These are phyloP conservation scores for Pichia gijzeniarum DNA, from an alignment of 805 yeast species.

Conservation along the genomic window DNA sequence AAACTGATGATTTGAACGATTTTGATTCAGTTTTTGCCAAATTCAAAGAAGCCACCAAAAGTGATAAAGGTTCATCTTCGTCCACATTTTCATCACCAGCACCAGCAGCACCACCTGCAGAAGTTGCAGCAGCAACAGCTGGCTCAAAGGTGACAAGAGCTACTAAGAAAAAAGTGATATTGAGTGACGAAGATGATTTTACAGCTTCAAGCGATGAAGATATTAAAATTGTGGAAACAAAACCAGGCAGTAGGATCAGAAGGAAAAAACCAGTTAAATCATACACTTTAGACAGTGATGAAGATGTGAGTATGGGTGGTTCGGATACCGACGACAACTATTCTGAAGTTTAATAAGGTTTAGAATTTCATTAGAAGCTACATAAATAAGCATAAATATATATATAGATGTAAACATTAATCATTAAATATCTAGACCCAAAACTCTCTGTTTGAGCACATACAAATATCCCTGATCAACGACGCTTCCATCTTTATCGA, in stretches of 20 bases:
- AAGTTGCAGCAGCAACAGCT: conserved; percentile 1
- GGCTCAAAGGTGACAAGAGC: conserved; percentile 3
- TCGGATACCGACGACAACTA: conserved; percentile 13
- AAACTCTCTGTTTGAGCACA: conserved; percentile 6
- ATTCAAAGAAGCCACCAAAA: conserved; percentile 5
- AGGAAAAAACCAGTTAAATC: conserved; percentile 10
- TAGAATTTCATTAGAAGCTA: too few species aligned
- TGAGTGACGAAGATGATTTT: too few species aligned
- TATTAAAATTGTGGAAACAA: background rate
- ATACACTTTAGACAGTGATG: conserved; percentile 17
- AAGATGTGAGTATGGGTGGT: conserved; percentile 9
- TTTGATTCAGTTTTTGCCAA: conserved; percentile 8
- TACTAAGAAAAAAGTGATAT: conserved; percentile 2
- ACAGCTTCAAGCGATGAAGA: background rate
- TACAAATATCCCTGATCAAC: conserved; percentile 9
- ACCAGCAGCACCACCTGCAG: too few species aligned
- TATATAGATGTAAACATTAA: background rate
- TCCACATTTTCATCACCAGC: background rate
- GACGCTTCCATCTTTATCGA: conserved; percentile 5
- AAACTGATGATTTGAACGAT: conserved; percentile 13
- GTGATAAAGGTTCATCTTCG: conserved; percentile 2
- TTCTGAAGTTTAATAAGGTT: background rate
- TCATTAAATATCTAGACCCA: conserved; percentile 1
- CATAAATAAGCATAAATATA: too few species aligned
- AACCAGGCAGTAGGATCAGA: conserved; percentile 10